phyloP scores from a whole-genome alignment of 257 asterid genomes.

The Salvia rosmarinus region DNA sequence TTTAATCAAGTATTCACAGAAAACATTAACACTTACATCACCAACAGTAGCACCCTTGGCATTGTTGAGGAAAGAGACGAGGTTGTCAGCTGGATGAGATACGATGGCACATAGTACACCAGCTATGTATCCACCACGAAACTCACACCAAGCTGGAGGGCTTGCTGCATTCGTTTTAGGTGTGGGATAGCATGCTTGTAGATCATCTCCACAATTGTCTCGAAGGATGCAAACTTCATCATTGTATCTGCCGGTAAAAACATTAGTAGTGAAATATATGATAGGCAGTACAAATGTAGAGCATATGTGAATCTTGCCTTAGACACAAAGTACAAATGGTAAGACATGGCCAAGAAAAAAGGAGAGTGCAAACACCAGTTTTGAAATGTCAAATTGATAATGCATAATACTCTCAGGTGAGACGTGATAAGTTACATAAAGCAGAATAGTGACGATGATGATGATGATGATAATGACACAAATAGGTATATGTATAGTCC shows the following conservation, averaged over 20 bases:
- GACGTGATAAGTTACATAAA: neutral
- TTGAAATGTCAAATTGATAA: neutral
- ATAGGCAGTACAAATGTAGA: neutral
- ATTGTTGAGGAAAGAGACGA: slow-evolving; percentile 88
- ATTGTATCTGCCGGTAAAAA: slow-evolving; percentile 66
- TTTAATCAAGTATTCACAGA: no score
- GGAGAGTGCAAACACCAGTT: neutral
- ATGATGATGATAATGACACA: neutral
- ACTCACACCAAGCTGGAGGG: slow-evolving; percentile 83
- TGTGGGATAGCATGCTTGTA: slow-evolving; percentile 72
- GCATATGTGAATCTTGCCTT: neutral
- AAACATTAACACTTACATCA: slow-evolving; percentile 56
- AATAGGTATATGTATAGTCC: neutral
- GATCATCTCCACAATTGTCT: slow-evolving; percentile 71
- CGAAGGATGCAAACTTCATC: slow-evolving; percentile 94
- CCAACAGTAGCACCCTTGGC: slow-evolving; percentile 93
- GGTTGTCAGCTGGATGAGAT: slow-evolving; percentile 92
- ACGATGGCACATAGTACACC: slow-evolving; percentile 86
- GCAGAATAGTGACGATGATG: neutral
- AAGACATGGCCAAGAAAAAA: neutral
- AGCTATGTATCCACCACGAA: slow-evolving; percentile 87
- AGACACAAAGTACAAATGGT: neutral
- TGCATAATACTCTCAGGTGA: neutral
- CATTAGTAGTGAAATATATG: neutral
- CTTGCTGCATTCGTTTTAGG: slow-evolving; percentile 84